Evolutionary conservation across 768 basidiomycete genomes (phyloP).

Genomic region (Saitozyma podzolica): DNA sequence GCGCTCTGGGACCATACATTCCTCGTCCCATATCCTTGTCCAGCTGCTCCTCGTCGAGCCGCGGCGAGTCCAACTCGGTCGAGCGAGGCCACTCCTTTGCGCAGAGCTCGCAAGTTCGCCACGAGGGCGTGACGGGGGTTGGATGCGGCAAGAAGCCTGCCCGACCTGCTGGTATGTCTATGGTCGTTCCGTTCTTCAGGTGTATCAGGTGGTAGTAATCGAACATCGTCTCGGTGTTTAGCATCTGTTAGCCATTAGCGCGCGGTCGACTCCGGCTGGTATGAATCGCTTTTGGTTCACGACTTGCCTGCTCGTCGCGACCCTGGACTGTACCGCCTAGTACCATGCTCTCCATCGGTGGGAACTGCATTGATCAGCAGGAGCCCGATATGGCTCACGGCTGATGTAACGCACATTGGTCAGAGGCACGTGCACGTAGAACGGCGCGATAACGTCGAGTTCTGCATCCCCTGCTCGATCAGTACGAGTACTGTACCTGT

Average conservation of each 20-base stretch:
- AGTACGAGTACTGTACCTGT: background rate
- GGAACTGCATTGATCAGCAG: conserved; percentile 16
- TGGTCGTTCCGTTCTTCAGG: conserved; percentile 20
- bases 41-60: background rate
- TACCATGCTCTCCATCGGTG: conserved; percentile 14
- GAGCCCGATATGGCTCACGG: background rate
- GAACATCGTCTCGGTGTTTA: conserved; percentile 18
- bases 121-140: background rate
- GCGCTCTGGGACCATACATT: background rate
- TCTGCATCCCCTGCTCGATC: background rate
- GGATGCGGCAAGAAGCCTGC: conserved; percentile 16
- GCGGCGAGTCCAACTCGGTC: background rate
- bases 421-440: conserved; percentile 24
- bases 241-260: conserved; percentile 7
- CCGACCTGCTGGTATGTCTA: conserved; percentile 29
- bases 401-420: conserved; percentile 22
- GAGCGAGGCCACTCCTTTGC: background rate
- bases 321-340: background rate
- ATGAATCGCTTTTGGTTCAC: background rate
- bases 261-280: background rate
- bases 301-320: conserved; percentile 16
- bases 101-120: background rate
- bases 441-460: conserved; percentile 14
- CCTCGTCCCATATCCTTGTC: background rate
- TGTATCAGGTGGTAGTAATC: conserved; percentile 22